Evolutionary conservation across 768 basidiomycete species (phyloP).

Genomic region (Lyophyllum shimeji): DNA sequence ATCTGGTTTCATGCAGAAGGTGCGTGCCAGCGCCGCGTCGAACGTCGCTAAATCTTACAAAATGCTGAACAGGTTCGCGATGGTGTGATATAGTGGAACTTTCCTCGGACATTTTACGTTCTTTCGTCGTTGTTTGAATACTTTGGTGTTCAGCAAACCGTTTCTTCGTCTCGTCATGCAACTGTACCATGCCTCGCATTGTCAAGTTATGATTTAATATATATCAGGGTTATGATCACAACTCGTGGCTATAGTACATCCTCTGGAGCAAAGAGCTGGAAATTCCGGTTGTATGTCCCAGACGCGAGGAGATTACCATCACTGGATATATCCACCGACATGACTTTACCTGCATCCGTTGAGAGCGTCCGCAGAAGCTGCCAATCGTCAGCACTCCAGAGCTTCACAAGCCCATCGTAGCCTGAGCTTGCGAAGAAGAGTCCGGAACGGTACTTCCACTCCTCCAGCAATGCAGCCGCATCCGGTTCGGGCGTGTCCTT

Average conservation of each 20-base stretch:
- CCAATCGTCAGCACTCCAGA: slow-evolving; percentile 99
- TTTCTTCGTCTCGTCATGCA: slow-evolving; percentile 19
- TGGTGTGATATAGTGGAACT: slow-evolving; percentile 48
- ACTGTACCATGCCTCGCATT: slow-evolving; percentile 30
- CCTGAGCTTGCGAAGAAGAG: slow-evolving; percentile 92
- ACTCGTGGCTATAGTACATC: slow-evolving; percentile 36
- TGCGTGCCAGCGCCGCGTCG: slow-evolving; percentile 24
- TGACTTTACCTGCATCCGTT: slow-evolving; percentile 97
- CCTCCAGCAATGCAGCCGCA: slow-evolving; percentile 46
- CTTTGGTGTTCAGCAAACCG: slow-evolving; percentile 3
- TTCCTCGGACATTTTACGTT: slow-evolving; percentile 14
- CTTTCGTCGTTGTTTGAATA: slow-evolving; percentile 13
- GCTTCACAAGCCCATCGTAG: slow-evolving; percentile 92
- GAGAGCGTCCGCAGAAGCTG: slow-evolving; percentile 84
- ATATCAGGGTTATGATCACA: slow-evolving; percentile 1
- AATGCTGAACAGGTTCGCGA: slow-evolving; percentile 48
- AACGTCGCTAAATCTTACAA: not conserved
- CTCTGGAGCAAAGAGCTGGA: slow-evolving; percentile 89
- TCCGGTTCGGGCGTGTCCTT: slow-evolving; percentile 38
- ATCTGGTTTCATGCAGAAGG: slow-evolving; percentile 91
- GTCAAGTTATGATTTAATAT: slow-evolving; percentile 12
- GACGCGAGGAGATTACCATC: slow-evolving; percentile 85
- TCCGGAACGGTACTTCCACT: slow-evolving; percentile 83
- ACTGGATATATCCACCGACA: slow-evolving; percentile 90
- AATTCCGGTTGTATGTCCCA: slow-evolving; percentile 92